Conservation (phyloP, 2,329 filamentous ascomycete species). For the Fusarium fujikuroi region DNA sequence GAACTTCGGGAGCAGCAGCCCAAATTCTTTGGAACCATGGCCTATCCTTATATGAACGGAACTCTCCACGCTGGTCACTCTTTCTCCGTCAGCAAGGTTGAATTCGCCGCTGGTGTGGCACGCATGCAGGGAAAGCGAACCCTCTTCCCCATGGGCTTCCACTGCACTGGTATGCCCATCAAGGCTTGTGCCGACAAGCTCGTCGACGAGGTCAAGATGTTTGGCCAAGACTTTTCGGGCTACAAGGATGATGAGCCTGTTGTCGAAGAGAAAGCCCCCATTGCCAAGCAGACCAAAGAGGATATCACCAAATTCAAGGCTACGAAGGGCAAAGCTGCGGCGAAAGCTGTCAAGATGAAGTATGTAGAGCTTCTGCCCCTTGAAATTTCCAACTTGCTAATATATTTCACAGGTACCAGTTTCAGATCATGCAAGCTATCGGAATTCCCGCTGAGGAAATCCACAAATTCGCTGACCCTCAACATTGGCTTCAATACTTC, state of each 20-base stretch:
- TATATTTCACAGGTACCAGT: slow-evolving; percentile 70
- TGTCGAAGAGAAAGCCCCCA: slow-evolving; percentile 60
- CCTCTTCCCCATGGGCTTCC: slow-evolving; percentile 92
- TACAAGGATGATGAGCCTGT: slow-evolving; percentile 73
- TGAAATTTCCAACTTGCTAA: background rate
- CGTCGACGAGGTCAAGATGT: slow-evolving; percentile 86
- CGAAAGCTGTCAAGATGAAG: slow-evolving; percentile 92
- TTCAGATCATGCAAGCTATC: slow-evolving; percentile 93
- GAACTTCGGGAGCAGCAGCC: slow-evolving; percentile 84
- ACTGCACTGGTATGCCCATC: slow-evolving; percentile 95
- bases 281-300: slow-evolving; percentile 75
- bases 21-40: slow-evolving; percentile 82
- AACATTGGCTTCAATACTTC: slow-evolving; percentile 92
- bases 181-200: slow-evolving; percentile 98
- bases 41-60: slow-evolving; percentile 81
- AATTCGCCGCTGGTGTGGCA: slow-evolving; percentile 88
- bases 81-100: slow-evolving; percentile 92
- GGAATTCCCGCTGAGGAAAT: slow-evolving; percentile 91
- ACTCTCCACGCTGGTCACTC: slow-evolving; percentile 90
- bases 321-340: slow-evolving; percentile 91
- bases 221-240: slow-evolving; percentile 85
- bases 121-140: slow-evolving; percentile 90
- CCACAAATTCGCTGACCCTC: slow-evolving; percentile 90
- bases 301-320: slow-evolving; percentile 92
- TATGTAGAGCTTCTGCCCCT: background rate